phyloP scores from a whole-genome alignment of 2,329 filamentous ascomycete species.

The Sarocladiaceae sp. region DNA sequence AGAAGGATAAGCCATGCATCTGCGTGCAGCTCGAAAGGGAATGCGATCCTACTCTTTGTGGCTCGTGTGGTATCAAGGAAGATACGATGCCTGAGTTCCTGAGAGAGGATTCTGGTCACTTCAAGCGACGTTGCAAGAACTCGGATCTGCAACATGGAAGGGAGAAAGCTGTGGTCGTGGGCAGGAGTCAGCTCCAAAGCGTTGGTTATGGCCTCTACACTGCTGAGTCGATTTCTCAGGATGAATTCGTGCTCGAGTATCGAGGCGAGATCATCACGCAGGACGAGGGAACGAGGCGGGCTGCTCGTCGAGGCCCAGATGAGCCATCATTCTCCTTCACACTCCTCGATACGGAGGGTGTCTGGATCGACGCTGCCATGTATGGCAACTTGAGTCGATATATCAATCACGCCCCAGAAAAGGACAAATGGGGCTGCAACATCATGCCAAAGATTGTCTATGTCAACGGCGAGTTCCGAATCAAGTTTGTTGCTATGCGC shows the following conservation, averaged over 20 bases:
- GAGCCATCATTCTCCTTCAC: constrained; percentile 63
- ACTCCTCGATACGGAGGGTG: constrained; percentile 54
- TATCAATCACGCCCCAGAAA: constrained; percentile 69
- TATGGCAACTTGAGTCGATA: constrained; percentile 79
- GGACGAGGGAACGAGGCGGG: constrained; percentile 63
- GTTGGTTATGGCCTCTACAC: constrained; percentile 74
- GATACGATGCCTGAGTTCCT: constrained; percentile 14
- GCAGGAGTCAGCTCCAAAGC: constrained; percentile 62
- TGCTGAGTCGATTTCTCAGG: constrained; percentile 60
- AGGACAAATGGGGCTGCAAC: constrained; percentile 51
- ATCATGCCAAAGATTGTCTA: constrained; percentile 62
- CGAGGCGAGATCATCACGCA: constrained; percentile 71
- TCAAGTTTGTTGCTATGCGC: constrained; percentile 66
- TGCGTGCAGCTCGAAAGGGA: constrained; percentile 71
- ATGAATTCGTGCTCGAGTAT: constrained; percentile 79
- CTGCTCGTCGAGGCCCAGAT: constrained; percentile 46
- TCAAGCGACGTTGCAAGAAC: constrained; percentile 64
- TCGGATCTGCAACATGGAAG: constrained; percentile 65
- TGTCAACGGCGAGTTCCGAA: constrained; percentile 72
- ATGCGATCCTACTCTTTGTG: constrained; percentile 75
- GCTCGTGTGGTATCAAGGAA: constrained; percentile 63
- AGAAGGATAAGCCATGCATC: constrained; percentile 60
- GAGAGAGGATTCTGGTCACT: constrained; percentile 26
- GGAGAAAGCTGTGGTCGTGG: constrained; percentile 62
- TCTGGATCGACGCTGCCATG: constrained; percentile 69